Conservation (phyloP, 495 filamentous ascomycete species). For the Astrothelium macrocarpum region DNA sequence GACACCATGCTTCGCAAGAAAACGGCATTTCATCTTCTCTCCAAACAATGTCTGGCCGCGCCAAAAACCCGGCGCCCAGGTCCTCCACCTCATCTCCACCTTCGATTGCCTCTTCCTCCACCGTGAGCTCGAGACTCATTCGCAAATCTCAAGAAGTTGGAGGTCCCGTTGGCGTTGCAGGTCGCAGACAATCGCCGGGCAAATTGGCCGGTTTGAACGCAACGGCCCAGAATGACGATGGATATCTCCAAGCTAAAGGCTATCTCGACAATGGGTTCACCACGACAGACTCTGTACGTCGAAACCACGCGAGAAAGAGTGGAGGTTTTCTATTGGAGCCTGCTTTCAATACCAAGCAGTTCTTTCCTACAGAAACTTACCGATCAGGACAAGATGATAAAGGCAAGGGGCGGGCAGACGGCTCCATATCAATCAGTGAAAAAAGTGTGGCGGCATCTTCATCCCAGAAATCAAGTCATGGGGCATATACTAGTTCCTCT, state of each 20-base stretch:
- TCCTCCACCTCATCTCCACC: constrained; percentile 6
- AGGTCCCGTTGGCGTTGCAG: background rate
- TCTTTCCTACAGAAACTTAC: background rate
- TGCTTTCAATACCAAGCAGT: background rate
- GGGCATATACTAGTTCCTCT: background rate
- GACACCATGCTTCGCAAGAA: background rate
- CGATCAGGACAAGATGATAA: background rate
- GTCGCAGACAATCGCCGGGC: background rate
- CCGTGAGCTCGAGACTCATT: constrained; percentile 1
- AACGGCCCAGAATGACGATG: background rate
- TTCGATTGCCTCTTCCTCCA: constrained; percentile 6
- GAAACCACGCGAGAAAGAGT: background rate
- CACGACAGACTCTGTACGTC: background rate
- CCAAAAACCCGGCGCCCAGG: background rate
- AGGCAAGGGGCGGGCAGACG: background rate
- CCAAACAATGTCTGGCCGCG: background rate
- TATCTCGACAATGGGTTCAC: background rate
- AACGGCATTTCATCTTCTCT: background rate
- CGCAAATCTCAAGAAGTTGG: background rate
- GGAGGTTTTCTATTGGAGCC: constrained; percentile 5
- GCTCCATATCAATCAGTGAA: background rate
- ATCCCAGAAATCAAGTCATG: background rate
- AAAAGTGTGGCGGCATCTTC: background rate
- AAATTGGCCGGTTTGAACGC: background rate
- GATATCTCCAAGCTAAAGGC: background rate